A percentile compares a stretch with the other conserved stretches of the same genome.
These are phyloP conservation scores for Curvularia lunata DNA, from an alignment of 2,329 filamentous ascomycete genomes.

Conservation along the genomic window DNA sequence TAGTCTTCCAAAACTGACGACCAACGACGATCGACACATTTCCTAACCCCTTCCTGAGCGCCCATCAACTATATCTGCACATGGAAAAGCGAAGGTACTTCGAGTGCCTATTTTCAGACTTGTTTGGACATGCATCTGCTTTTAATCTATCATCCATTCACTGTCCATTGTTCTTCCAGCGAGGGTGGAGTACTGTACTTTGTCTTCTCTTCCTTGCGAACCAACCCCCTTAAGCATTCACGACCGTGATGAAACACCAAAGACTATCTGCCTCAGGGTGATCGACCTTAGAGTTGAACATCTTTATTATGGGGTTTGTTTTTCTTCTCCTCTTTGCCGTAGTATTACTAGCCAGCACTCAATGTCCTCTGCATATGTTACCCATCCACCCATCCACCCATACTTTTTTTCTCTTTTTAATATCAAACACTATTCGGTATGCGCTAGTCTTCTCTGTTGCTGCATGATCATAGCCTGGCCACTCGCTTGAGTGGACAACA, in stretches of 20 bases:
- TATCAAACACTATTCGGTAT: slow-evolving; percentile 45
- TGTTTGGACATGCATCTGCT: slow-evolving; percentile 26
- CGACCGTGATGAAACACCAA: slow-evolving; percentile 48
- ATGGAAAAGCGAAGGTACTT: slow-evolving; percentile 39
- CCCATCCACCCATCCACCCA: slow-evolving; percentile 21
- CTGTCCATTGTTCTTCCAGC: slow-evolving; percentile 22
- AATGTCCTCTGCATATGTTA: slow-evolving; percentile 24
- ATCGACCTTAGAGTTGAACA: slow-evolving; percentile 49
- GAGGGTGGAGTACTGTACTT: slow-evolving; percentile 32
- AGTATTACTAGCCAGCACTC: slow-evolving; percentile 17
- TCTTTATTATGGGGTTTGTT: slow-evolving; percentile 34
- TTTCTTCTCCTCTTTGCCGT: slow-evolving; percentile 16
- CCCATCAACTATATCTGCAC: slow-evolving; percentile 36
- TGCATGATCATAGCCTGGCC: not conserved
- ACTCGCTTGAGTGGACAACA: not conserved
- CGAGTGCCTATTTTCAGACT: slow-evolving; percentile 23
- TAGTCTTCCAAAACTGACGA: slow-evolving; percentile 40
- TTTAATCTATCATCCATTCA: slow-evolving; percentile 30
- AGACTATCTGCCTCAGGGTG: slow-evolving; percentile 50
- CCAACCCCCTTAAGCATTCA: slow-evolving; percentile 37
- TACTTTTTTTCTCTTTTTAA: slow-evolving; percentile 12
- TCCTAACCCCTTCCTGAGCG: slow-evolving; percentile 44
- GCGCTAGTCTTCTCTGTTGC: slow-evolving; percentile 28
- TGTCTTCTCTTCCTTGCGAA: slow-evolving; percentile 33
- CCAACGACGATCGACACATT: slow-evolving; percentile 42